phyloP scores from a whole-genome alignment of 2,329 filamentous ascomycete genomes.

The Bipolaris oryzae region DNA sequence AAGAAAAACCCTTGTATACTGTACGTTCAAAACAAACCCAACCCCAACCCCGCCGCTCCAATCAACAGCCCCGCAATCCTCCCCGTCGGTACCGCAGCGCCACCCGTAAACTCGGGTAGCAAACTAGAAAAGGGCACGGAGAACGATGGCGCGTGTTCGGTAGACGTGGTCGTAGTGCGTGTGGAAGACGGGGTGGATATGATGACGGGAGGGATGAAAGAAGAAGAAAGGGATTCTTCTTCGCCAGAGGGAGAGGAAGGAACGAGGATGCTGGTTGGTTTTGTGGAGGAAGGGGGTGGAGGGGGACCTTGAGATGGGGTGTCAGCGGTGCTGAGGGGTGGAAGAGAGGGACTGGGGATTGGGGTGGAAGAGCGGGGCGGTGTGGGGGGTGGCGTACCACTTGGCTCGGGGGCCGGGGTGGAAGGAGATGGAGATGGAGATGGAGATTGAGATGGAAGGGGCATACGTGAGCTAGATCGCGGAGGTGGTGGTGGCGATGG shows the following conservation, averaged over 20 bases:
- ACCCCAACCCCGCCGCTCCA: slow-evolving; percentile 33
- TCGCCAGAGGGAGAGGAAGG: no score
- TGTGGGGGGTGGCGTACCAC: neutral
- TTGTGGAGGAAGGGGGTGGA: slow-evolving; percentile 6
- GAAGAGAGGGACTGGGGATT: slow-evolving; percentile 6
- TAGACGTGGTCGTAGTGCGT: slow-evolving; percentile 10
- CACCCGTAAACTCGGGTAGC: slow-evolving; percentile 22
- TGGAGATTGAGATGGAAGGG: slow-evolving; percentile 15
- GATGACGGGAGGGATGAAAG: neutral
- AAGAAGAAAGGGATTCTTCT: neutral
- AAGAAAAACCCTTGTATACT: no score
- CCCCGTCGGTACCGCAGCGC: slow-evolving; percentile 22
- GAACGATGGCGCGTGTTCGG: slow-evolving; percentile 6
- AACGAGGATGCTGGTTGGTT: neutral
- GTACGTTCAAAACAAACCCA: slow-evolving; percentile 27
- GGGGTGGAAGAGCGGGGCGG: slow-evolving; percentile 17
- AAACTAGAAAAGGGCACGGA: slow-evolving; percentile 14
- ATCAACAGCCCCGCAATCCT: slow-evolving; percentile 29
- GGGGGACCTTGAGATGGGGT: slow-evolving; percentile 25
- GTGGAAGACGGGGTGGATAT: slow-evolving; percentile 19
- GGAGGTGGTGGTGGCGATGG: slow-evolving; percentile 15
- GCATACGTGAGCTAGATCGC: slow-evolving; percentile 14
- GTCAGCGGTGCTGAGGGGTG: slow-evolving; percentile 33
- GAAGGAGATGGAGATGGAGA: slow-evolving; percentile 13
- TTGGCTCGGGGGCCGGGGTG: neutral